phyloP scores from a whole-genome alignment of 169 alveolate species.

The Plasmodium ovale region DNA sequence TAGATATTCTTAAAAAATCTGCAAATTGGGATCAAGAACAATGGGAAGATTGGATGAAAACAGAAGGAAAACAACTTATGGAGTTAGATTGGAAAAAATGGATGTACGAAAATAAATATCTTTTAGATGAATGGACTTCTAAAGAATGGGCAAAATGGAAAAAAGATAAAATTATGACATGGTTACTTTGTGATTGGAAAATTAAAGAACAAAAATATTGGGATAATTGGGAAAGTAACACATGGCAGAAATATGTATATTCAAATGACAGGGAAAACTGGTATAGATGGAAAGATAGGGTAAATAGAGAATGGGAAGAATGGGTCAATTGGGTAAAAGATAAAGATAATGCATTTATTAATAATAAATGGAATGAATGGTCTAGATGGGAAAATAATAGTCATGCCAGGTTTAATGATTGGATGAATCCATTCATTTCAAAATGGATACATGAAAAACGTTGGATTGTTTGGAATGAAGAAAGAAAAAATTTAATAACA shows the following conservation, averaged over 20 bases:
- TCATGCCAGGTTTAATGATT: neutral
- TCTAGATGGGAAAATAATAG: constrained; percentile 11
- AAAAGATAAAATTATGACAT: constrained; percentile 4
- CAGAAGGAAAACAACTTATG: neutral
- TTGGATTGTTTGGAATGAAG: constrained; percentile 18
- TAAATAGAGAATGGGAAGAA: constrained; percentile 4
- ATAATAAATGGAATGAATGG: constrained; percentile 13
- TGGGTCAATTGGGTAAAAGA: constrained; percentile 7
- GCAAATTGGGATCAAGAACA: constrained; percentile 10
- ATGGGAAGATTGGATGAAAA: constrained; percentile 18
- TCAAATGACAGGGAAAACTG: neutral
- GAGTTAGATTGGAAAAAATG: constrained; percentile 20
- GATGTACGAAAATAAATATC: constrained; percentile 24
- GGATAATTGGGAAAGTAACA: constrained; percentile 21
- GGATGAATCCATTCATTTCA: neutral
- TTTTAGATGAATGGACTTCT: constrained; percentile 14
- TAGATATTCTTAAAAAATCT: constrained; percentile 5
- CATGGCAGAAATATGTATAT: neutral
- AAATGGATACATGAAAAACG: neutral
- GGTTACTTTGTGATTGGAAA: constrained; percentile 29
- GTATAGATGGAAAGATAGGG: constrained; percentile 19
- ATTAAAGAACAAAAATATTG: constrained; percentile 2
- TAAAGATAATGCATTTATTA: constrained; percentile 13
- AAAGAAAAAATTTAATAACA: neutral
- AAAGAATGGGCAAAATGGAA: constrained; percentile 22